Conservation (phyloP, 495 filamentous ascomycete genomes). For the Emericellopsis terricola region DNA sequence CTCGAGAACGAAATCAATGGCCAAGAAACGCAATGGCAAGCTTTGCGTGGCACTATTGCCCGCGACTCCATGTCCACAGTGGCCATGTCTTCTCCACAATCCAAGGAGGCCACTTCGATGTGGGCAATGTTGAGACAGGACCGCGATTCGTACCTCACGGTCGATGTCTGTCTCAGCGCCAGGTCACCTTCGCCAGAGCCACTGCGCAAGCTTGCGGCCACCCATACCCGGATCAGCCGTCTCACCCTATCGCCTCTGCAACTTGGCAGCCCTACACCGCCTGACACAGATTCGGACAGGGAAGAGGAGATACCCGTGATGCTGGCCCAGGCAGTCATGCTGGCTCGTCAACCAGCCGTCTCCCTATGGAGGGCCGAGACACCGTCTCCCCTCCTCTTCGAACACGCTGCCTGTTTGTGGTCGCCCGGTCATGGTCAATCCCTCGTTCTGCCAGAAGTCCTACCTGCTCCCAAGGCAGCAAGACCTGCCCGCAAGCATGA, state of each 20-base stretch:
- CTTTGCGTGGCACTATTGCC: constrained; percentile 24
- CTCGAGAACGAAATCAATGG: constrained; percentile 34
- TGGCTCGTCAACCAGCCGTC: not conserved
- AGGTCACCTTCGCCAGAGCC: too few relatives aligned
- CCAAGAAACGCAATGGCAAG: constrained; percentile 31
- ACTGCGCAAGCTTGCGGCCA: too few relatives aligned
- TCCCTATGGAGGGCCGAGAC: not conserved
- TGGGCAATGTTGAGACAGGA: constrained; percentile 4
- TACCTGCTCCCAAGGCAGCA: too few relatives aligned
- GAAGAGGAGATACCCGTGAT: constrained; percentile 3
- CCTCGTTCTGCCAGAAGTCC: too few relatives aligned
- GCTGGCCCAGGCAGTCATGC: not conserved
- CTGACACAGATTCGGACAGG: constrained; percentile 21
- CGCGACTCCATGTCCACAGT: constrained; percentile 30
- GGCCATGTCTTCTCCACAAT: constrained; percentile 11
- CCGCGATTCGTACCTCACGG: too few relatives aligned
- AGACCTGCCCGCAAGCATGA: too few relatives aligned
- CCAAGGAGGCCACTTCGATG: too few relatives aligned
- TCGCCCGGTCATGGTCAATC: too few relatives aligned
- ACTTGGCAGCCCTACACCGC: constrained; percentile 31
- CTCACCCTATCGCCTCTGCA: constrained; percentile 9
- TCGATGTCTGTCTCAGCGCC: too few relatives aligned
- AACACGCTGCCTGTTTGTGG: not conserved
- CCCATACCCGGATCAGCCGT: not conserved
- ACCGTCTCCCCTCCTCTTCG: constrained; percentile 5